Conservation (phyloP, 139 green algal genomes). For the Haematococcus lacustris region DNA sequence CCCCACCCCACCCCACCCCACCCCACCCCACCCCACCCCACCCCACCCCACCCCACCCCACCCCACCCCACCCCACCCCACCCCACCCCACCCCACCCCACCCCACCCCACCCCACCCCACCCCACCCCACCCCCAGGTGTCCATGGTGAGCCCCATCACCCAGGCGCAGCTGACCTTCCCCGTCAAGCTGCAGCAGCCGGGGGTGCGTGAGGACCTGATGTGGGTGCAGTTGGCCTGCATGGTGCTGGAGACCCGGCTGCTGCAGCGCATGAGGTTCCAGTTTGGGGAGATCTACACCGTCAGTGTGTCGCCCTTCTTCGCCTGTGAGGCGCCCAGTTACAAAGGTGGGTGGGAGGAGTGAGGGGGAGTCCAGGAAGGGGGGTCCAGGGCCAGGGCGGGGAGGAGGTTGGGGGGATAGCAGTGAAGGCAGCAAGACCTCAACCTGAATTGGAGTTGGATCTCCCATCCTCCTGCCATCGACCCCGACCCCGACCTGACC, state of each 20-base stretch:
- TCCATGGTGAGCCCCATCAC: constrained; percentile 62
- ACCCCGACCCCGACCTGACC: too few relatives aligned
- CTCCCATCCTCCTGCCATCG: too few relatives aligned
- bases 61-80: background rate
- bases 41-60: background rate
- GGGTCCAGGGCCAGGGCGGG: too few relatives aligned
- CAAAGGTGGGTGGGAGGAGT: constrained; percentile 13
- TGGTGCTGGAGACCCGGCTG: constrained; percentile 70
- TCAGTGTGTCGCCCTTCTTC: constrained; percentile 40
- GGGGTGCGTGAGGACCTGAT: constrained; percentile 26
- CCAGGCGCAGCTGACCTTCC: constrained; percentile 71
- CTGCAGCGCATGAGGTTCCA: constrained; percentile 71
- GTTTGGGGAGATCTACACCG: constrained; percentile 39
- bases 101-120: too few relatives aligned
- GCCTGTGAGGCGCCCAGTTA: constrained; percentile 45
- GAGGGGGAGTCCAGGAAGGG: too few relatives aligned
- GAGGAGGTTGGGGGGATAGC: too few relatives aligned
- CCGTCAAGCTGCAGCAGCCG: constrained; percentile 38
- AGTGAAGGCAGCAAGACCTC: too few relatives aligned
- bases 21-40: too few relatives aligned
- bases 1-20: too few relatives aligned
- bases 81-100: background rate
- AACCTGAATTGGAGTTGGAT: too few relatives aligned
- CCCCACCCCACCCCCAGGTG: constrained; percentile 20
- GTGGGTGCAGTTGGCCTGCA: constrained; percentile 29